These are phyloP conservation scores for Peribolospora kevripleyi DNA, from an alignment of 768 basidiomycete species.

Conservation along the genomic window DNA sequence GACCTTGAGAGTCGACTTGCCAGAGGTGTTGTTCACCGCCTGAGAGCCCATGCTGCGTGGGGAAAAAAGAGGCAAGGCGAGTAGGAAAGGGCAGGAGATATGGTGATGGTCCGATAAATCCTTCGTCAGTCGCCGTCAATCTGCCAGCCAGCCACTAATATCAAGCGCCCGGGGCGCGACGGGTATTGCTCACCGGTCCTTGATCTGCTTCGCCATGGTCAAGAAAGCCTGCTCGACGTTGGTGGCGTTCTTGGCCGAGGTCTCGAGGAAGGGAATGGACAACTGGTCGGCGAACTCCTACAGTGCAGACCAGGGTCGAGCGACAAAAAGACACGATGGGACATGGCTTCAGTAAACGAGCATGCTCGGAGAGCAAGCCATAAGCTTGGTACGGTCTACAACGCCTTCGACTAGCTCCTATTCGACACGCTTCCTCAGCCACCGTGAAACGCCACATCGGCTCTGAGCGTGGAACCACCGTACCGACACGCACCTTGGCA, in stretches of 20 bases:
- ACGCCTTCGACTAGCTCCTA: slow-evolving; percentile 44
- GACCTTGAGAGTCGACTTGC: slow-evolving; percentile 52
- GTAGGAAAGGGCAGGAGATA: neutral
- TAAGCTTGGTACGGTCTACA: too few relatives aligned
- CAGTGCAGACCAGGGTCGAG: too few relatives aligned
- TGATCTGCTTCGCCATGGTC: slow-evolving; percentile 42
- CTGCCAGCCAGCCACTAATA: too few relatives aligned
- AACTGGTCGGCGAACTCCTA: slow-evolving; percentile 71
- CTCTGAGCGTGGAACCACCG: too few relatives aligned
- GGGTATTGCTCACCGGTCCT: slow-evolving; percentile 7
- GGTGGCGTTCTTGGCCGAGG: slow-evolving; percentile 86
- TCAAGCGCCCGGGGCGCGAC: too few relatives aligned
- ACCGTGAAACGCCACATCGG: too few relatives aligned
- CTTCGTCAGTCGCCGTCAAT: too few relatives aligned
- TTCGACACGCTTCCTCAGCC: slow-evolving; percentile 21
- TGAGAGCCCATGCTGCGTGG: slow-evolving; percentile 48
- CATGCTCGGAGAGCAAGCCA: too few relatives aligned
- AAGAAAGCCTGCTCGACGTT: slow-evolving; percentile 99
- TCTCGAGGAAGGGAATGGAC: slow-evolving; percentile 87
- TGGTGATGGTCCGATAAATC: neutral
- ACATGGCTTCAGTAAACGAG: too few relatives aligned
- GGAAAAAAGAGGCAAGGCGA: neutral
- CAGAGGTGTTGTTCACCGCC: slow-evolving; percentile 39
- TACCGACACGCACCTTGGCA: slow-evolving; percentile 3
- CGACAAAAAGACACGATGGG: too few relatives aligned